Conservation (phyloP, 495 filamentous ascomycete genomes). For the Lophiotrema nucula region DNA sequence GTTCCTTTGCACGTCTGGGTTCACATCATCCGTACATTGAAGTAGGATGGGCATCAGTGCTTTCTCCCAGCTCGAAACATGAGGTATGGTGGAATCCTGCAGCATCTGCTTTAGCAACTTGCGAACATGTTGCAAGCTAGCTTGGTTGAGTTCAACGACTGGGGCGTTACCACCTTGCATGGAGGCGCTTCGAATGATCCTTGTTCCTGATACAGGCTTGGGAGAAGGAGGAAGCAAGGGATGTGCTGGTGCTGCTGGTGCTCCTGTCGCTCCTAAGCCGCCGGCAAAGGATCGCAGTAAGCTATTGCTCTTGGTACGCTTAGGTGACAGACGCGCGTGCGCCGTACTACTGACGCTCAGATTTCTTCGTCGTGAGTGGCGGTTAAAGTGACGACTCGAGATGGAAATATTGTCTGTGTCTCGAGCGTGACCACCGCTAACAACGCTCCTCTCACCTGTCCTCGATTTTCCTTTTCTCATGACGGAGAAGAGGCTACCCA, state of each 20-base stretch:
- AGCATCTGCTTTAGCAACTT: constrained; percentile 81
- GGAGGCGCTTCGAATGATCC: constrained; percentile 77
- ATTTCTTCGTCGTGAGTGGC: constrained; percentile 66
- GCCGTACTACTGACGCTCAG: constrained; percentile 71
- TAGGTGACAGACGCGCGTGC: constrained; percentile 67
- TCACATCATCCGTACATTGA: constrained; percentile 89
- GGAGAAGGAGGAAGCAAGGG: constrained; percentile 1
- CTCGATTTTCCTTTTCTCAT: constrained; percentile 72
- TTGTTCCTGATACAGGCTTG: constrained; percentile 27
- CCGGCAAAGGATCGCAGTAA: constrained; percentile 38
- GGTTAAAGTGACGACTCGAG: constrained; percentile 57
- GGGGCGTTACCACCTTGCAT: constrained; percentile 75
- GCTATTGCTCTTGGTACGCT: constrained; percentile 45
- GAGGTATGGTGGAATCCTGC: constrained; percentile 69
- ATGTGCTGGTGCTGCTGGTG: background rate
- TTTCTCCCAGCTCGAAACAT: constrained; percentile 78
- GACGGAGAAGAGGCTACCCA: constrained; percentile 42
- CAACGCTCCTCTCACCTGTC: constrained; percentile 64
- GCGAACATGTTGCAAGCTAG: constrained; percentile 83
- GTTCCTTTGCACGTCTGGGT: constrained; percentile 81
- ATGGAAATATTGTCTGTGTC: constrained; percentile 60
- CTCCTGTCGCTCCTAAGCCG: constrained; percentile 18
- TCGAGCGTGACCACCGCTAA: constrained; percentile 57
- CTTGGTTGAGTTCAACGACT: constrained; percentile 76
- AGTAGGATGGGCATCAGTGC: constrained; percentile 88